Conservation (phyloP, 2,329 filamentous ascomycete genomes). For the Colletotrichum siamense region DNA sequence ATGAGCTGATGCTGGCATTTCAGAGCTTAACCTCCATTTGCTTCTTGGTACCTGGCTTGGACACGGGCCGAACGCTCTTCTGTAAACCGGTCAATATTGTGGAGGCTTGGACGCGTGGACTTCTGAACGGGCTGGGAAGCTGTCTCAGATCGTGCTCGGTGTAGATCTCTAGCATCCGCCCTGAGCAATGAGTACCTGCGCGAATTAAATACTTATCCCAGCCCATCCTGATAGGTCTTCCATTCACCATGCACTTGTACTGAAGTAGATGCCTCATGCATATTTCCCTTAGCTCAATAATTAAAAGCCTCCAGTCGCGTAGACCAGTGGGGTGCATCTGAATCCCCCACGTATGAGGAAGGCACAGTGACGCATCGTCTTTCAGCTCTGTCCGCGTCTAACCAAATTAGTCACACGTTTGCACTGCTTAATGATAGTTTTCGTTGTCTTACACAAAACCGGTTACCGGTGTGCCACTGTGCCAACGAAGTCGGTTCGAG, state of each 20-base stretch:
- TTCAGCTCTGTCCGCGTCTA: neutral
- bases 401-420: neutral
- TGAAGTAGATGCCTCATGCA: neutral
- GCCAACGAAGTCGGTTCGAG: neutral
- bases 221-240: neutral
- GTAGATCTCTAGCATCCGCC: no score
- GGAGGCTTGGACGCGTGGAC: no score
- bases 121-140: no score
- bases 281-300: neutral
- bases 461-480: neutral
- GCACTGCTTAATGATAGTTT: neutral
- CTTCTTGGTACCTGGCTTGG: no score
- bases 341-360: neutral
- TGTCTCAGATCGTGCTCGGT: no score
- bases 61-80: no score
- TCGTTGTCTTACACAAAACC: neutral
- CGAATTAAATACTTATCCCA: neutral
- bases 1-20: no score
- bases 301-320: neutral
- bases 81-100: no score
- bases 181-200: neutral
- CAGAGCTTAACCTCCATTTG: no score
- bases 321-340: neutral
- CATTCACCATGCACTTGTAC: neutral
- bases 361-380: neutral